Evolutionary conservation across 1,139 yeast genomes (phyloP).

Genomic region (Suhomyces bokatorum): DNA sequence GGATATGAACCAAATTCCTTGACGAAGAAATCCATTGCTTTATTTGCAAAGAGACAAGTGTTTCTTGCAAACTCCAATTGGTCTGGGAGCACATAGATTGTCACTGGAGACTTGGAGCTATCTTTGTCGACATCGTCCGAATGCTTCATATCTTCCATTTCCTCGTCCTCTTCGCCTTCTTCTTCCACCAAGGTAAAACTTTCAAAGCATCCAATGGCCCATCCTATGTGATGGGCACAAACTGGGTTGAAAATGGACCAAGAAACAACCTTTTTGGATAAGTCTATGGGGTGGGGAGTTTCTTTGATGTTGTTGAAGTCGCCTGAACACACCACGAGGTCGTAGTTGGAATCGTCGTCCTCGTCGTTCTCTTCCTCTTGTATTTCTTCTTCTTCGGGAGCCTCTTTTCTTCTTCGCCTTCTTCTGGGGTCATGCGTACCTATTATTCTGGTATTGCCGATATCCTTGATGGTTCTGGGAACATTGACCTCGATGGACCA

Average conservation of each 20-base stretch:
- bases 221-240: conserved; percentile 94
- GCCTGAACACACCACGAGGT: conserved; percentile 74
- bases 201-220: conserved; percentile 90
- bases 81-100: conserved; percentile 59
- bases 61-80: conserved; percentile 62
- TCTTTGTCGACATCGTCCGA: conserved; percentile 38
- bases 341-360: conserved; percentile 52
- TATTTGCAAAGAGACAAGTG: conserved; percentile 72
- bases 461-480: conserved; percentile 77
- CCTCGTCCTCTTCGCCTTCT: conserved; percentile 42
- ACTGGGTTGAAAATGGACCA: conserved; percentile 86
- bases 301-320: conserved; percentile 57
- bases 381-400: conserved; percentile 14
- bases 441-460: conserved; percentile 51
- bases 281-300: conserved; percentile 54
- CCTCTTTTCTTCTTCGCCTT: conserved; percentile 10
- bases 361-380: conserved; percentile 27
- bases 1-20: conserved; percentile 94
- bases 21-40: conserved; percentile 79
- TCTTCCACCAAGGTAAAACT: conserved; percentile 49
- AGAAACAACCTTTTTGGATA: conserved; percentile 70
- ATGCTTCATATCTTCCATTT: conserved; percentile 39
- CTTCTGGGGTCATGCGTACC: conserved; percentile 31
- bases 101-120: conserved; percentile 49
- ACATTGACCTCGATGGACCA: conserved; percentile 88